Conservation (phyloP, 768 basidiomycete genomes). For the Rhodotorula diobovata region DNA sequence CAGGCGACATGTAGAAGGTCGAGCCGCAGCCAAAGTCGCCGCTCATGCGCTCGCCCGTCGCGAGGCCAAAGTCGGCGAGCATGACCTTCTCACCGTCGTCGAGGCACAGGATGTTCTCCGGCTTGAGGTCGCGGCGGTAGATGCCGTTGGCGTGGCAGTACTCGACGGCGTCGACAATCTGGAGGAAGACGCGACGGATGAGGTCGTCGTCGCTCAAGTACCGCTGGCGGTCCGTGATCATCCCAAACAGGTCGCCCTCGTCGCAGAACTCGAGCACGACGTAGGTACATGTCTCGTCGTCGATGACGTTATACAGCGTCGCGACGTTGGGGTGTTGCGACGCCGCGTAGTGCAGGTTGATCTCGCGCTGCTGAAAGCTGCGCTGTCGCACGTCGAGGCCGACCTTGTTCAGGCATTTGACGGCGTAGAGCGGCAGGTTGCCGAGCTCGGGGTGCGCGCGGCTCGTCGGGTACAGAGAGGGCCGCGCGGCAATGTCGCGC, state of each 20-base stretch:
- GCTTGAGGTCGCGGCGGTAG: constrained; percentile 95
- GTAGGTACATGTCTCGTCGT: constrained; percentile 62
- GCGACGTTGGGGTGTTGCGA: constrained; percentile 58
- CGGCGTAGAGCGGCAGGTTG: constrained; percentile 62
- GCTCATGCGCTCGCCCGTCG: constrained; percentile 78
- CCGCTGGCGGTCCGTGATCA: constrained; percentile 58
- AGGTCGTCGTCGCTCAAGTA: constrained; percentile 67
- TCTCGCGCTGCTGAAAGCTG: constrained; percentile 66
- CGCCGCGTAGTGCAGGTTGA: constrained; percentile 54
- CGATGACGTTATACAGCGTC: constrained; percentile 62
- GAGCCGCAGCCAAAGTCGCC: constrained; percentile 92
- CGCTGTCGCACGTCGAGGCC: constrained; percentile 60
- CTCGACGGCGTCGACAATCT: constrained; percentile 87
- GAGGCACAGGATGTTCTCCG: constrained; percentile 85
- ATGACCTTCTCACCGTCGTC: constrained; percentile 62
- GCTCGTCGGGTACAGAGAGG: constrained; percentile 29
- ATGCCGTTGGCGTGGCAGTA: constrained; percentile 87
- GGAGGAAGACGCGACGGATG: constrained; percentile 84
- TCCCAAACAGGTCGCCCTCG: constrained; percentile 85
- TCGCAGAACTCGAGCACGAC: constrained; percentile 87
- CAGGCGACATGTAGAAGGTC: constrained; percentile 97
- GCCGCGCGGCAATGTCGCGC: constrained; percentile 52
- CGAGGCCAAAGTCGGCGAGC: constrained; percentile 90
- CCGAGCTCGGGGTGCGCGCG: constrained; percentile 40
- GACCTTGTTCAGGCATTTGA: constrained; percentile 73